Base-by-base conservation (phyloP, 129 eudicot genomes). In the Oenanthe sinensis region DNA sequence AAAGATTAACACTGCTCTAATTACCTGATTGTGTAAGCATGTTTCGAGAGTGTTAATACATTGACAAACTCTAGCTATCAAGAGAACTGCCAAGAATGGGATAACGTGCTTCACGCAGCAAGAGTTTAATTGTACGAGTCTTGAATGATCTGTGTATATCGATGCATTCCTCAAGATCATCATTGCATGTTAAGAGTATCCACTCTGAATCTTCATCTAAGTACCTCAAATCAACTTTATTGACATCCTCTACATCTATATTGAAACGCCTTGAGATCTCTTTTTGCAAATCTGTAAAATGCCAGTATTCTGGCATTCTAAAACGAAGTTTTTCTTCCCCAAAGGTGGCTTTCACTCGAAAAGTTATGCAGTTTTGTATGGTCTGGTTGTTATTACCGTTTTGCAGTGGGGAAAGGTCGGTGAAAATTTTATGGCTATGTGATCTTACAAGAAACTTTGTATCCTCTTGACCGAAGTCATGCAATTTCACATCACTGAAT, bases 101-200 rank as follows among this genome's bases (percentile, higher is more conserved):
- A 75, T 68, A 78, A 79, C 74, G 76, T 62, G 76, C 69, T 72
- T 83, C 80, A 70, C 81, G 81, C 75, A 89, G 79, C 37, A 82
- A 67, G 75, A 87, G 83, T 82, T 87, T 87, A 26, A 89, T 85
- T 37, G 79, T 83, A 79, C 85, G 86, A 71, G 67, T 78, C 70
- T 77, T 80, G 33, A 86, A 87, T 43, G 81, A 84, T 65, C 71
- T 87, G 75, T 83, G 81, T 85, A 89, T 78, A 65, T 87, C 93
- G 79, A 87, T 83, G 68, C 93, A 89, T 82, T 89, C 93, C 77
- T 87, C 90, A 81, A 89, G 87, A 89, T 89, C 93, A 80, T 84
- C 93, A 75, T 89, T 87, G 33, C 91, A 87, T 16, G 91, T 89
- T 76, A 89, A 85, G 19, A 89, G 84, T 44, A 89, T 90, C 93